These are phyloP conservation scores for Neurospora sp. DNA, from an alignment of 495 filamentous ascomycete genomes.

Conservation along the genomic window DNA sequence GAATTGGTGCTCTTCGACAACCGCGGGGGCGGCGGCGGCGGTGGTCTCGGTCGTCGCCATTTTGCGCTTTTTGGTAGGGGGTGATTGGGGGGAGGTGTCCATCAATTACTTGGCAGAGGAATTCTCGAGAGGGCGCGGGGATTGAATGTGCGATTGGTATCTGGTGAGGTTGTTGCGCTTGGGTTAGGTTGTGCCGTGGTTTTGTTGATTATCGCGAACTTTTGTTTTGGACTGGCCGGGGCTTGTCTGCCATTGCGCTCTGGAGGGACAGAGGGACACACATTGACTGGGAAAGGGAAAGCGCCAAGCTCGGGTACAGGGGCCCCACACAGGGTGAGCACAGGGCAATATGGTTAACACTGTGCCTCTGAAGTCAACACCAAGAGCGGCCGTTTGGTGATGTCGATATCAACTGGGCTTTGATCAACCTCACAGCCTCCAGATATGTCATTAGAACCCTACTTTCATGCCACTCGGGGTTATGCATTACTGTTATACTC, in stretches of 20 bases:
- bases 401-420: background rate
- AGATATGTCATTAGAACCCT: too few species aligned
- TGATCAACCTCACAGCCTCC: background rate
- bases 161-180: background rate
- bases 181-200: background rate
- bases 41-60: conserved; percentile 2
- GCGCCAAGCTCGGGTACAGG: background rate
- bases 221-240: background rate
- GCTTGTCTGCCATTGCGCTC: background rate
- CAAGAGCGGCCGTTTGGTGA: background rate
- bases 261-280: background rate
- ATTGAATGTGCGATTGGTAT: background rate
- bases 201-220: background rate
- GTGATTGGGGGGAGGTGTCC: background rate
- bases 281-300: background rate
- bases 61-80: conserved; percentile 1
- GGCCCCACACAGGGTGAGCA: background rate
- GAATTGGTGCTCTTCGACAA: conserved; percentile 14
- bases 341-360: background rate
- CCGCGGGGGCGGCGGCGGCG: background rate
- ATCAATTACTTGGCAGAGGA: background rate
- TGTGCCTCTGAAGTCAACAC: background rate
- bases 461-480: too few species aligned
- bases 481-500: too few species aligned
- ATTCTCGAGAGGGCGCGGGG: background rate